Evolutionary conservation across 768 basidiomycete genomes (phyloP).

Genomic region (Boletellus ananas): DNA sequence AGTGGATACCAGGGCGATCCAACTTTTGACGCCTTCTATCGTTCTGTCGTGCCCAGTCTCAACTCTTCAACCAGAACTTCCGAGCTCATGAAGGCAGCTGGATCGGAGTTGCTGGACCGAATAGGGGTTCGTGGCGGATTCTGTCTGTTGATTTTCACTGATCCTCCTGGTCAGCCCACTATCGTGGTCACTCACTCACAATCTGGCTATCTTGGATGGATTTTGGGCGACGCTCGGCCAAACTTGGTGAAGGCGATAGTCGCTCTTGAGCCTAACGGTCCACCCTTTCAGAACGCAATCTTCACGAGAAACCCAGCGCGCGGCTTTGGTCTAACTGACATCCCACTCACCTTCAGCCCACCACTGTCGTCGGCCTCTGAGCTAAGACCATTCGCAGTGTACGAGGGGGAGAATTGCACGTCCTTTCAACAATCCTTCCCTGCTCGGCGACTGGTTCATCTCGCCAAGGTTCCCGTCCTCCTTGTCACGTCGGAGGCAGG

Average conservation of each 20-base stretch:
- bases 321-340: conserved; percentile 46
- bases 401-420: conserved; percentile 29
- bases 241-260: conserved; percentile 43
- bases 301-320: conserved; percentile 37
- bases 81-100: conserved; percentile 40
- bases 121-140: conserved; percentile 41
- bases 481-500: conserved; percentile 48
- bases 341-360: conserved; percentile 42
- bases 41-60: conserved; percentile 40
- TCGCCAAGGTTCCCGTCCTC: conserved; percentile 42
- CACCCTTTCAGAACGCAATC: conserved; percentile 43
- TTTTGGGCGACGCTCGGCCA: conserved; percentile 45
- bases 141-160: background rate
- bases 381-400: conserved; percentile 28
- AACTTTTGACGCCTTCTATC: conserved; percentile 43
- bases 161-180: conserved; percentile 33
- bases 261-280: conserved; percentile 48
- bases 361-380: conserved; percentile 39
- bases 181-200: conserved; percentile 52
- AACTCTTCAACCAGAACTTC: conserved; percentile 34
- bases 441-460: conserved; percentile 39
- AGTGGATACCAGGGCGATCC: conserved; percentile 45
- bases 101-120: conserved; percentile 40
- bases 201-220: conserved; percentile 47
- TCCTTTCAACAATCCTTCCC: conserved; percentile 44